These are phyloP conservation scores for Logfia minima DNA, from an alignment of 129 eudicot species.

Conservation along the genomic window DNA sequence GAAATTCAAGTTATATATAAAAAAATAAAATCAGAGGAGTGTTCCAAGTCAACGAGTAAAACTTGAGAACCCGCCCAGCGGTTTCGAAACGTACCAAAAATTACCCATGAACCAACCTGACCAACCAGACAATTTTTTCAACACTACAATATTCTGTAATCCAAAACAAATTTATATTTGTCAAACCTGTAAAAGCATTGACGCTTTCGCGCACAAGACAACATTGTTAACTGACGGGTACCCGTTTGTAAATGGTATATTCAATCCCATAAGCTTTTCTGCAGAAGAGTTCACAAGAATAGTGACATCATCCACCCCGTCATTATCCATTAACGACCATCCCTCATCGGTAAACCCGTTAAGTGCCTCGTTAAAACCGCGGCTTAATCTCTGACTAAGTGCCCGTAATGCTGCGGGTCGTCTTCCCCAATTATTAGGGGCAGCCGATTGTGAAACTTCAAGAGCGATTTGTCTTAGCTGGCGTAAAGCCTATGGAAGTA, in stretches of 20 bases:
- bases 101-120: not conserved
- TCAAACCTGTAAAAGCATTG: constrained; percentile 93
- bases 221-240: constrained; percentile 60
- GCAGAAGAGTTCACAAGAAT: constrained; percentile 87
- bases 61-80: not conserved
- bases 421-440: constrained; percentile 43
- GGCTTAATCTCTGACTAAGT: constrained; percentile 50
- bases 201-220: constrained; percentile 86
- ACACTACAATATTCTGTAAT: not conserved
- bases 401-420: constrained; percentile 53
- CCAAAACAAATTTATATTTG: not conserved
- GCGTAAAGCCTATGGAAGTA: constrained; percentile 44
- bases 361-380: constrained; percentile 90
- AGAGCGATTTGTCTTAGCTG: constrained; percentile 50
- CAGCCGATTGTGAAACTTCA: constrained; percentile 46
- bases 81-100: not conserved
- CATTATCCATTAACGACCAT: constrained; percentile 89
- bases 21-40: not conserved
- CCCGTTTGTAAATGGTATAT: constrained; percentile 60
- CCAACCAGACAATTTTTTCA: not conserved
- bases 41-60: not conserved
- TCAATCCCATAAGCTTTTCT: constrained; percentile 80
- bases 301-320: constrained; percentile 85
- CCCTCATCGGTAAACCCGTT: constrained; percentile 89
- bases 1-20: too few species aligned